A percentile compares a stretch with the other conserved stretches of the same genome.
phyloP scores from a whole-genome alignment of 2,329 filamentous ascomycete species.

The Fusarium guadeloupense region DNA sequence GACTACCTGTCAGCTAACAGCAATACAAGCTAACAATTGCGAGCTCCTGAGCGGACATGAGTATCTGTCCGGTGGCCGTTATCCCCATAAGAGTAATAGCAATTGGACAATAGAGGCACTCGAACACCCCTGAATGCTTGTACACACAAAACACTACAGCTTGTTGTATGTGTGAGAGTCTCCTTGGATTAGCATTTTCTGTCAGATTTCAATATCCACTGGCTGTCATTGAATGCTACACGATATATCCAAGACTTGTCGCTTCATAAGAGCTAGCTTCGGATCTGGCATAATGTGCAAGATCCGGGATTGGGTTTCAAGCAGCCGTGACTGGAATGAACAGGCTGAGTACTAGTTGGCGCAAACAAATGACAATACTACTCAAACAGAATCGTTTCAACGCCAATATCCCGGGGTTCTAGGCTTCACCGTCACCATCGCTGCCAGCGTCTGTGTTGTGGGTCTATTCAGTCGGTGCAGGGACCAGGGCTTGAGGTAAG shows the following conservation, averaged over 20 bases:
- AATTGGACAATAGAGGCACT: background rate
- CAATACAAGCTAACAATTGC: background rate
- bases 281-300: background rate
- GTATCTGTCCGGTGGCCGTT: background rate
- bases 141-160: background rate
- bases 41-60: background rate
- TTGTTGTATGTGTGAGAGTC: background rate
- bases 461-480: slow-evolving; percentile 25
- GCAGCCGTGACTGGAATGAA: background rate
- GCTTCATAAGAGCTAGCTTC: background rate
- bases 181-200: too few relatives aligned
- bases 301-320: background rate
- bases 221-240: background rate
- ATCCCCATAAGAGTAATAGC: too few relatives aligned
- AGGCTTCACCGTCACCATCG: slow-evolving; percentile 39
- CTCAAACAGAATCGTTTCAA: slow-evolving; percentile 18
- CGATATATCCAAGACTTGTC: background rate
- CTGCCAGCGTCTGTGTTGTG: slow-evolving; percentile 30
- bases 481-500: slow-evolving; percentile 38
- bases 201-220: background rate
- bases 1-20: background rate
- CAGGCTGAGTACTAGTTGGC: background rate
- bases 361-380: background rate
- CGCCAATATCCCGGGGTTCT: slow-evolving; percentile 22
- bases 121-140: background rate